These are phyloP conservation scores for Pseudognaphalium luteoalbum DNA, from an alignment of 129 eudicot species.

Conservation along the genomic window DNA sequence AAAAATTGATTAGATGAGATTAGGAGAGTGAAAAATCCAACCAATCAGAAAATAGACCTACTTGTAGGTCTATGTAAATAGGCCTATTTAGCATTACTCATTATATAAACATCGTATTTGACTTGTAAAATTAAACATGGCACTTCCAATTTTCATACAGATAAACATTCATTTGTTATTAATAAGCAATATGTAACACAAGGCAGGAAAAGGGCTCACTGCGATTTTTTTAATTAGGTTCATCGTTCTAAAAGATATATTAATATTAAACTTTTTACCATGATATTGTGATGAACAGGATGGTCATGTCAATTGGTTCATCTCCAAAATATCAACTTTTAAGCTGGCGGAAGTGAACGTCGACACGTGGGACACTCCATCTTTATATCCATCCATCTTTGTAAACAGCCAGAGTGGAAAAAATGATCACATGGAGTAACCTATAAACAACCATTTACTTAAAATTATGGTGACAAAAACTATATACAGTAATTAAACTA, in stretches of 20 bases:
- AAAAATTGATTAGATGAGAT: too few species aligned
- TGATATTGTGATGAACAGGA: constrained; percentile 24
- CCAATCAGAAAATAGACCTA: too few species aligned
- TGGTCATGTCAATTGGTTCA: constrained; percentile 31
- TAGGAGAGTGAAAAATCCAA: too few species aligned
- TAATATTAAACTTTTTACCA: constrained; percentile 1
- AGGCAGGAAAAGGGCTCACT: not conserved
- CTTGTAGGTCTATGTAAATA: too few species aligned
- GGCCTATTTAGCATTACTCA: too few species aligned
- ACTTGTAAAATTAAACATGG: not conserved
- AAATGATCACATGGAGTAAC: constrained; percentile 98
- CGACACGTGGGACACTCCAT: constrained; percentile 99
- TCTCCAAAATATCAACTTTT: constrained; percentile 21
- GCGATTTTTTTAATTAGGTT: not conserved
- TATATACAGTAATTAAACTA: not conserved
- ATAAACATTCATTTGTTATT: not conserved
- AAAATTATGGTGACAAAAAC: not conserved
- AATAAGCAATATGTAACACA: constrained; percentile 1
- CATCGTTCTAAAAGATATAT: not conserved
- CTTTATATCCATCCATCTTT: constrained; percentile 98
- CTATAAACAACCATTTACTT: constrained; percentile 33
- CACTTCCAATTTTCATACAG: not conserved
- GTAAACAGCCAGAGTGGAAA: constrained; percentile 95
- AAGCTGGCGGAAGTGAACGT: constrained; percentile 96
- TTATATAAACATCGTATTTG: not conserved